Evolutionary conservation across 345 rosid species (phyloP), one percentile per base, ranked within the genome.

Genomic region (Gossypium turneri): DNA sequence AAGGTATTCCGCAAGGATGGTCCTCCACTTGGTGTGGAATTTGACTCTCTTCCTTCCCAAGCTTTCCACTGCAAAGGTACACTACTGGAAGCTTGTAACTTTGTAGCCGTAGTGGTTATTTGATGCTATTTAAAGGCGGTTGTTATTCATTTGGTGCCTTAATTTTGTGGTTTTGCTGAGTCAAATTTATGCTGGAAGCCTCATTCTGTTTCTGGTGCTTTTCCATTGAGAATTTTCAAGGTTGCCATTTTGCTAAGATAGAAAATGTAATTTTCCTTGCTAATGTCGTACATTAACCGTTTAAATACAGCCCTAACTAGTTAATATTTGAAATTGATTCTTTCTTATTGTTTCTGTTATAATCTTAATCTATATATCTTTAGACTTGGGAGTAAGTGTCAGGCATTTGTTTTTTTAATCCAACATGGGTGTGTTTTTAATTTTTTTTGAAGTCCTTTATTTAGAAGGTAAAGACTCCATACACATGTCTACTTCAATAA

Each of bases 1-100:
- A 95, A 88, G 82, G 44, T 91, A 64, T 93, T 95, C 55, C 96
- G 97, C 44, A 90, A 93, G 84, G 99, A 95, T 80, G 98, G 98
- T 73, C 99, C 99, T n/a, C 75, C 85, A 4, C 96, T 95, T 70
- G 97, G 94, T 78, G 77, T 53, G 65, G 91, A 86, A 72, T 95
- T 95, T 73, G 92, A 90, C 70, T 81, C 82, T 64, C 86, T 82
- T 78, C 92, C 94, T 45, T 77, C 86, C 57, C 75, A 72, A 76
- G 77, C 75, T 75, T 76, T 9, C 55, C 48, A 27, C 38, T 27
- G 27, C 73, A 61, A 75, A 80, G 85, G 87, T 83, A 81, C 29
- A 63, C 24, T 45, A 22, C 43, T 19, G 25, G 63, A 61, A 63
- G 41, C 53, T 75, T 72, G 58, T 47, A 17, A 16, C 12, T 47